Conservation (phyloP, 2,329 filamentous ascomycete species). For the Dryadomyces quercivorus region DNA sequence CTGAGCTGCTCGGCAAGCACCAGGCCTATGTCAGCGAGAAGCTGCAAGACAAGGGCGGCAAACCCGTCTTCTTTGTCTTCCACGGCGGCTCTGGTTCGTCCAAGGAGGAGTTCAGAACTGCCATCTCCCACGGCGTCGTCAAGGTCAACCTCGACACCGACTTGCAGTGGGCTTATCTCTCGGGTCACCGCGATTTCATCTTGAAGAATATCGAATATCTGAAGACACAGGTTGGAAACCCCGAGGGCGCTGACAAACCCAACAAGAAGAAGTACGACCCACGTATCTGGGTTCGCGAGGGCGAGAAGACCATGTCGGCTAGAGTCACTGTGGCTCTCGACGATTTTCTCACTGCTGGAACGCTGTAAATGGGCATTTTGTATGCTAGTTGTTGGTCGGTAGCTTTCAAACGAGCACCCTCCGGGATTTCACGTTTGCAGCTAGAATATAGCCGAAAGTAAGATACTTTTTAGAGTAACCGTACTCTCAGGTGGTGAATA, state of each 20-base stretch:
- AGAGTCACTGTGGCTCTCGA: constrained; percentile 71
- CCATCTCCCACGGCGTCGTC: constrained; percentile 87
- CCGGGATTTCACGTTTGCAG: neutral
- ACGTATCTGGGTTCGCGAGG: constrained; percentile 67
- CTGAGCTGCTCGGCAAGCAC: constrained; percentile 93
- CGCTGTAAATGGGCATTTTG: constrained; percentile 44
- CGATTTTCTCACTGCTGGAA: constrained; percentile 80
- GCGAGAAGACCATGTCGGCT: constrained; percentile 89
- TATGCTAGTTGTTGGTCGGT: neutral
- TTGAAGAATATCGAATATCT: constrained; percentile 93
- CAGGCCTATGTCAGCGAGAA: constrained; percentile 82
- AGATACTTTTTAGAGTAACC: too few species aligned
- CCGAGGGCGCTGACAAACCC: constrained; percentile 84
- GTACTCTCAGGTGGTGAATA: neutral
- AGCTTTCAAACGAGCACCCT: neutral
- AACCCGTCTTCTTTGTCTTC: constrained; percentile 99
- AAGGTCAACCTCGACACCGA: constrained; percentile 99
- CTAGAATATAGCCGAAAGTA: neutral
- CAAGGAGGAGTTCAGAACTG: constrained; percentile 81
- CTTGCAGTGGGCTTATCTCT: constrained; percentile 88
- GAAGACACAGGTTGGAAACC: constrained; percentile 78
- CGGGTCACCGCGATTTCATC: constrained; percentile 89
- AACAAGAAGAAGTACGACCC: constrained; percentile 96
- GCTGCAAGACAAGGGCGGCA: constrained; percentile 57
- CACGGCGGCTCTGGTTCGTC: constrained; percentile 90